A percentile compares a stretch with the other conserved stretches of the same genome.
Conservation (phyloP, 176 grass and related monocot species). For the Poa pratensis region DNA sequence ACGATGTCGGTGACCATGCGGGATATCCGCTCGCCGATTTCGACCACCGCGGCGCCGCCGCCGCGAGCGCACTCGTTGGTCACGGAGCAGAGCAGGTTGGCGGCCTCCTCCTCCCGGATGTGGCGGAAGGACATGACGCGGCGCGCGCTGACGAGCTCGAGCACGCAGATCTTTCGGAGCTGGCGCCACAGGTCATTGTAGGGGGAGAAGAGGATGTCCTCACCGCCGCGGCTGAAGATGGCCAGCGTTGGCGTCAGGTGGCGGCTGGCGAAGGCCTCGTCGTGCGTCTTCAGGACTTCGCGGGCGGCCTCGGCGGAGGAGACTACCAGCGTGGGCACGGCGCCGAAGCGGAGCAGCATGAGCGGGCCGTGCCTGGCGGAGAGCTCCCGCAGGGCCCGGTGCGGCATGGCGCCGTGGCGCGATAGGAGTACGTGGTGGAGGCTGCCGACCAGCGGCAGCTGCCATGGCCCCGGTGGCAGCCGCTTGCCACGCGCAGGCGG, state of each 20-base stretch:
- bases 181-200: background rate
- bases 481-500: background rate
- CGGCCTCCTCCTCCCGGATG: background rate
- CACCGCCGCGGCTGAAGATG: background rate
- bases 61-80: background rate
- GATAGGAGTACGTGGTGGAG: background rate
- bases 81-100: background rate
- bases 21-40: background rate
- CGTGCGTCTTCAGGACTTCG: background rate
- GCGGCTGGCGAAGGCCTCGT: background rate
- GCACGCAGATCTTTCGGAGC: background rate
- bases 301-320: background rate
- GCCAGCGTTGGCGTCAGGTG: background rate
- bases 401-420: background rate
- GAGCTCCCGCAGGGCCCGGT: background rate
- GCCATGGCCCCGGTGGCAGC: background rate
- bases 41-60: background rate
- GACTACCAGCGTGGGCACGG: background rate
- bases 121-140: constrained; percentile 3
- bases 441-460: background rate
- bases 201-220: background rate
- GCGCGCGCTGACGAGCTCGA: constrained; percentile 5
- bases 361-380: background rate
- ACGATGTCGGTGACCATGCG: background rate
- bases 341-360: constrained; percentile 11